These are phyloP conservation scores for Tillandsia leiboldiana DNA, from an alignment of 176 grass and related monocot genomes.

Conservation along the genomic window DNA sequence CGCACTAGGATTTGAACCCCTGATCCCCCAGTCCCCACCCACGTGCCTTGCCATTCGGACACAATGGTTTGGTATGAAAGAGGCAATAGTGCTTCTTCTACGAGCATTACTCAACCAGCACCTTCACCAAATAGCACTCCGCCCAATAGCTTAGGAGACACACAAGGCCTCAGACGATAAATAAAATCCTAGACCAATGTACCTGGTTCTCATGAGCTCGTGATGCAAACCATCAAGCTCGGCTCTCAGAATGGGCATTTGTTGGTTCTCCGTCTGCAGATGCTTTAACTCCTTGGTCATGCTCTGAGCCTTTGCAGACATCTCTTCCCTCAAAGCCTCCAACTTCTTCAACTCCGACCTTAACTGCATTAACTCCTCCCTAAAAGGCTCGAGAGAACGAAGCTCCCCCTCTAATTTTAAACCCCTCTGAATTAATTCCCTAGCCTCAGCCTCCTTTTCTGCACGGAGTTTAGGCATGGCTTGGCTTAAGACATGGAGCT, in stretches of 20 bases:
- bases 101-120: background rate
- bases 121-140: background rate
- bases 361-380: constrained; percentile 15
- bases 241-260: constrained; percentile 17
- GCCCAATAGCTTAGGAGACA: background rate
- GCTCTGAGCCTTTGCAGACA: constrained; percentile 26
- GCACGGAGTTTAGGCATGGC: constrained; percentile 26
- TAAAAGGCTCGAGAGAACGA: constrained; percentile 22
- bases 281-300: constrained; percentile 30
- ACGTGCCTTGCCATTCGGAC: too few relatives aligned
- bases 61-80: too few relatives aligned
- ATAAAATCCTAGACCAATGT: constrained; percentile 12
- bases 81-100: too few relatives aligned
- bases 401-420: constrained; percentile 38
- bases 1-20: too few relatives aligned
- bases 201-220: constrained; percentile 34
- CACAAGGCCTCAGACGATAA: background rate
- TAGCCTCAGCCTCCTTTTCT: constrained; percentile 36
- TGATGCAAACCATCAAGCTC: constrained; percentile 26
- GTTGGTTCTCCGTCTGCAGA: constrained; percentile 27
- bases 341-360: constrained; percentile 19
- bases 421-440: constrained; percentile 35
- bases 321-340: constrained; percentile 19
- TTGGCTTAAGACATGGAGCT: constrained; percentile 27
- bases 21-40: too few relatives aligned